Base-by-base conservation (phyloP, 2,329 filamentous ascomycete species). In the Allantophomopsis cytisporea region DNA sequence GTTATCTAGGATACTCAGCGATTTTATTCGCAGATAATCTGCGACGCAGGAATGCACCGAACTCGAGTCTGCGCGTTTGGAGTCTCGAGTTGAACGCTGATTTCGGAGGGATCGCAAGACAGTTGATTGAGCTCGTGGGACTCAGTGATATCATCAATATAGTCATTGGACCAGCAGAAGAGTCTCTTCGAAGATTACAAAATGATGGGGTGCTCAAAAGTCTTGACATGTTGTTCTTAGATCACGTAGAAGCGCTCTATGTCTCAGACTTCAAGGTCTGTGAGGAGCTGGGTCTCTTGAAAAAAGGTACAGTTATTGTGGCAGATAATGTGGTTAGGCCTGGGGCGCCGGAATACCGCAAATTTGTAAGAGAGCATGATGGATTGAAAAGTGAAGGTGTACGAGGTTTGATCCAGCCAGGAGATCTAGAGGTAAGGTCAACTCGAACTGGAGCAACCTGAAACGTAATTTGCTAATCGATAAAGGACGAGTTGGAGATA, bases 1-100 rank as follows among this genome's bases (percentile, higher is more conserved):
- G 82, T 36, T 91, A 89, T 57, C 69, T 87, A 14, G 84, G 84
- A 34, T 91, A 89, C 63, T 89, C 83, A 0, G 79, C 79, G 43
- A 75, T 91, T 43, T 65, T 86, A 1, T 89, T 88, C 52, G 81
- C 73, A 34, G 67, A 75, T 30, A 76, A 79, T 1, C 62, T 84
- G 13, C 71, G 71, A 42, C 18, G 7, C 4, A 7, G 7, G 7
- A 20, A 20, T 20, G 18, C 18, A 20, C 65, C 69, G 37, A 69
- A 69, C 2, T 80, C 79, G 8, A 81, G 80, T 3, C 65, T 69
- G 47, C 62, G 64, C 16, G 88, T 86, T 60, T 77, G 71, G 55
- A 83, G 76, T 49, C 62, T 91, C 4, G 85, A 91, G 54, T 65
- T 73, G 49, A 83, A 80, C 49, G 76, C 82, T 1, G 77, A 80